phyloP scores from a whole-genome alignment of 1,284 basidiomycete genomes.

The Apiotrichum mycotoxinovorans region DNA sequence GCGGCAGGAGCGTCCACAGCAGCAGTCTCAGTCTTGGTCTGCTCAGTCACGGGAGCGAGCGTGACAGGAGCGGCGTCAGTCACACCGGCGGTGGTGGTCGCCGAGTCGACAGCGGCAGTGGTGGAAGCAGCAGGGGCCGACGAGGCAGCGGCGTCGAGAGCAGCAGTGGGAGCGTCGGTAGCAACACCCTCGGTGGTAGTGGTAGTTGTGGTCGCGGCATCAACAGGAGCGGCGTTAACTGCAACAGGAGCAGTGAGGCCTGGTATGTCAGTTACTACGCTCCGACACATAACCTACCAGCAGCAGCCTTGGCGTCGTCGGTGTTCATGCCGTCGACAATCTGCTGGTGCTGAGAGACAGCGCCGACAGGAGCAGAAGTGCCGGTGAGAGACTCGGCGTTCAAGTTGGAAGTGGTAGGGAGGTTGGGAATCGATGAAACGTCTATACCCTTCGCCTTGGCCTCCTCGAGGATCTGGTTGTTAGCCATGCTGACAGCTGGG shows the following conservation, averaged over 20 bases:
- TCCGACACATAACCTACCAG: neutral
- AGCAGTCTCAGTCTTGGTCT: neutral
- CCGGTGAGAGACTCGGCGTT: slow-evolving; percentile 30
- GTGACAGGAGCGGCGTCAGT: neutral
- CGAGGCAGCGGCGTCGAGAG: neutral
- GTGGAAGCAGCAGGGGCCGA: too few relatives aligned
- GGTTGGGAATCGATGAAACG: slow-evolving; percentile 28
- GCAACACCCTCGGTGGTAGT: neutral
- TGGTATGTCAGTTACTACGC: neutral
- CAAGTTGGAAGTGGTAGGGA: slow-evolving; percentile 26
- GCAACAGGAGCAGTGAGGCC: neutral
- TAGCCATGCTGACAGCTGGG: too few relatives aligned
- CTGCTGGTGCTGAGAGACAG: slow-evolving; percentile 35
- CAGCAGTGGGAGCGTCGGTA: neutral
- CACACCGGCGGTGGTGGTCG: neutral
- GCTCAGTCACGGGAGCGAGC: neutral
- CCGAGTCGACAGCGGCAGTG: neutral
- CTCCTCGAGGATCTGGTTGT: slow-evolving; percentile 35
- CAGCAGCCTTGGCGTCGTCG: slow-evolving; percentile 1
- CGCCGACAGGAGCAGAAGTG: slow-evolving; percentile 31
- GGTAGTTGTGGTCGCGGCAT: slow-evolving; percentile 4
- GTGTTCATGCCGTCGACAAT: slow-evolving; percentile 39
- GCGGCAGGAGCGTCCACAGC: neutral
- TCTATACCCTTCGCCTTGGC: slow-evolving; percentile 46
- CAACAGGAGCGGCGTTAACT: neutral